A percentile compares a stretch with the other conserved stretches of the same genome.
These are phyloP conservation scores for Colletotrichum sp. DNA, from an alignment of 2,329 filamentous ascomycete species.

Conservation along the genomic window DNA sequence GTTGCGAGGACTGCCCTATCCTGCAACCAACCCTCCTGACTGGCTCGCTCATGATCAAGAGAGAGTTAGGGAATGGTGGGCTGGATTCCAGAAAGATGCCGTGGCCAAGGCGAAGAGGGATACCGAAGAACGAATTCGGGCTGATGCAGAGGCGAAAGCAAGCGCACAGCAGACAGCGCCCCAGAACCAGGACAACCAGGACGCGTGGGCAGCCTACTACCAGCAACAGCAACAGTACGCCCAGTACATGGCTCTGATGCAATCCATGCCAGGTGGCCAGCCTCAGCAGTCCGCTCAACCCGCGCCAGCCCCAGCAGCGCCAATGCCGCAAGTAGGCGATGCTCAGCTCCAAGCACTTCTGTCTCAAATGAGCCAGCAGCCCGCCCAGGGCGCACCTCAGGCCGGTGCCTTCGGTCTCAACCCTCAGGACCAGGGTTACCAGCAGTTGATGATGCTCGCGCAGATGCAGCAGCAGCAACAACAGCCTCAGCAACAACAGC, in stretches of 20 bases:
- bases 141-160: constrained; percentile 32
- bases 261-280: constrained; percentile 43
- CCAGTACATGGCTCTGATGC: constrained; percentile 46
- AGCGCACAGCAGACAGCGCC: constrained; percentile 30
- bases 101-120: constrained; percentile 42
- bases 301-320: constrained; percentile 14
- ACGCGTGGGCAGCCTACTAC: constrained; percentile 33
- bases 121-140: constrained; percentile 40
- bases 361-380: constrained; percentile 42
- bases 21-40: constrained; percentile 55
- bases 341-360: constrained; percentile 49
- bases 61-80: constrained; percentile 57
- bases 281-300: constrained; percentile 25
- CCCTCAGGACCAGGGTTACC: constrained; percentile 43
- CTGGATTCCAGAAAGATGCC: constrained; percentile 48
- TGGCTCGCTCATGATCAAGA: constrained; percentile 54
- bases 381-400: neutral
- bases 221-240: constrained; percentile 35
- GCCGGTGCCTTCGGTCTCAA: constrained; percentile 33
- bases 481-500: constrained; percentile 23
- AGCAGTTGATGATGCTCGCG: constrained; percentile 42
- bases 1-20: constrained; percentile 51
- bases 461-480: constrained; percentile 37
- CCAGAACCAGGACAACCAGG: constrained; percentile 17
- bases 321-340: constrained; percentile 27